These are phyloP conservation scores for Physcia stellaris DNA, from an alignment of 495 filamentous ascomycete species.

Conservation along the genomic window DNA sequence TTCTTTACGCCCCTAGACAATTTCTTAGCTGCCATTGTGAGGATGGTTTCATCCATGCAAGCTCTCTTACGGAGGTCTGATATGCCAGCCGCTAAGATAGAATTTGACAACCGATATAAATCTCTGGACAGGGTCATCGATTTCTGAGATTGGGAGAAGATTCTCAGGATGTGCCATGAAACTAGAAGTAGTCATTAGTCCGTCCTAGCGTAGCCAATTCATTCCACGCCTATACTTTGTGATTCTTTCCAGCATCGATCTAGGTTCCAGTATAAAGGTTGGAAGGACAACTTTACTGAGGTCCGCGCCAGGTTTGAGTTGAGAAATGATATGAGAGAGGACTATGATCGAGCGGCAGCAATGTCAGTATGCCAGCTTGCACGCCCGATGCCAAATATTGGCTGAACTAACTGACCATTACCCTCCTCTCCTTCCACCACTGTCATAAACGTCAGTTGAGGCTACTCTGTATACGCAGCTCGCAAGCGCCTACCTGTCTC, in stretches of 20 bases:
- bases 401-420: slow-evolving; percentile 31
- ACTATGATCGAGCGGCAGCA: slow-evolving; percentile 41
- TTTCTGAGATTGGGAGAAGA: slow-evolving; percentile 69
- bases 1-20: slow-evolving; percentile 84
- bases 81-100: slow-evolving; percentile 97
- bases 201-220: background rate
- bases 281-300: slow-evolving; percentile 87
- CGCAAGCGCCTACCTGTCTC: slow-evolving; percentile 45
- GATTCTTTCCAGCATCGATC: slow-evolving; percentile 95
- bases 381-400: no score
- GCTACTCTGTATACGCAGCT: no score
- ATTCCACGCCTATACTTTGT: slow-evolving; percentile 58
- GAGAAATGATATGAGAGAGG: slow-evolving; percentile 89
- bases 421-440: slow-evolving; percentile 31
- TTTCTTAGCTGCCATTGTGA: slow-evolving; percentile 15
- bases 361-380: no score
- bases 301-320: slow-evolving; percentile 89
- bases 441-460: slow-evolving; percentile 3
- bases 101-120: slow-evolving; percentile 96
- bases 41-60: background rate
- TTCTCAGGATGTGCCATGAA: slow-evolving; percentile 99
- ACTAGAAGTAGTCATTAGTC: slow-evolving; percentile 32
- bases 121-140: slow-evolving; percentile 80
- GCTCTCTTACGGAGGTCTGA: slow-evolving; percentile 76
- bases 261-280: slow-evolving; percentile 94